Conservation (phyloP, 306 rosid genomes). For the Prunus mume region DNA sequence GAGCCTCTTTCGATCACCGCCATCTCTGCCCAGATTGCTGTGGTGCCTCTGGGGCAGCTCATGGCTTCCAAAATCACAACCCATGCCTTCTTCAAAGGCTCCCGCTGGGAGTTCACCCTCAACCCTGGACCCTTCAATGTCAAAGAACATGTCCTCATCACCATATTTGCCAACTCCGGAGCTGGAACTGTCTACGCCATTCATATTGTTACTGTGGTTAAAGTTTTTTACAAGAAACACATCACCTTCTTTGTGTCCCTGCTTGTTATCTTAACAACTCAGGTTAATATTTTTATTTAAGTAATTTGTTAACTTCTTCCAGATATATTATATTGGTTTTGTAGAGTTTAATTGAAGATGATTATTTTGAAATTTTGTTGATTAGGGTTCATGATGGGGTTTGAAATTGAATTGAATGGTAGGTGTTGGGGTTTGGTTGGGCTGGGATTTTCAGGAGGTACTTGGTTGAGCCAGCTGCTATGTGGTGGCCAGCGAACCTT, state of each 20-base stretch:
- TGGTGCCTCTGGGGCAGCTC: slow-evolving; percentile 77
- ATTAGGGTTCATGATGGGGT: slow-evolving; percentile 1
- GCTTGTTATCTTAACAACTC: slow-evolving; percentile 75
- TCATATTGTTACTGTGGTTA: slow-evolving; percentile 76
- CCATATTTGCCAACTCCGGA: slow-evolving; percentile 93
- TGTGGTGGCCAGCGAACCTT: slow-evolving; percentile 99
- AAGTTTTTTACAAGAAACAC: slow-evolving; percentile 51
- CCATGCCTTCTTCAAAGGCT: slow-evolving; percentile 59
- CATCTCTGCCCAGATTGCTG: slow-evolving; percentile 92
- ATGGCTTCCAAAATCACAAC: slow-evolving; percentile 65
- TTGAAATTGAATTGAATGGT: slow-evolving; percentile 38
- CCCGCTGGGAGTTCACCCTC: slow-evolving; percentile 56
- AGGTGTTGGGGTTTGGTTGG: slow-evolving; percentile 97
- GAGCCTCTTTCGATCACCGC: slow-evolving; percentile 84
- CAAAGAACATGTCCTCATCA: slow-evolving; percentile 87
- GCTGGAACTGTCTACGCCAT: slow-evolving; percentile 93
- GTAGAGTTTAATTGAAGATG: neutral
- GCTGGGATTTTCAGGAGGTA: slow-evolving; percentile 86
- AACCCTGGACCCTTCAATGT: slow-evolving; percentile 93
- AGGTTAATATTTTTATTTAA: slow-evolving; percentile 35
- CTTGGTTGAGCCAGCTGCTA: slow-evolving; percentile 86
- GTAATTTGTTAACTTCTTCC: neutral
- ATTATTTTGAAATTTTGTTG: neutral
- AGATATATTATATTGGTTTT: neutral
- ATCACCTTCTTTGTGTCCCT: slow-evolving; percentile 69